Base-by-base conservation (phyloP, 768 basidiomycete species). In the Leccinum subgranulosum region DNA sequence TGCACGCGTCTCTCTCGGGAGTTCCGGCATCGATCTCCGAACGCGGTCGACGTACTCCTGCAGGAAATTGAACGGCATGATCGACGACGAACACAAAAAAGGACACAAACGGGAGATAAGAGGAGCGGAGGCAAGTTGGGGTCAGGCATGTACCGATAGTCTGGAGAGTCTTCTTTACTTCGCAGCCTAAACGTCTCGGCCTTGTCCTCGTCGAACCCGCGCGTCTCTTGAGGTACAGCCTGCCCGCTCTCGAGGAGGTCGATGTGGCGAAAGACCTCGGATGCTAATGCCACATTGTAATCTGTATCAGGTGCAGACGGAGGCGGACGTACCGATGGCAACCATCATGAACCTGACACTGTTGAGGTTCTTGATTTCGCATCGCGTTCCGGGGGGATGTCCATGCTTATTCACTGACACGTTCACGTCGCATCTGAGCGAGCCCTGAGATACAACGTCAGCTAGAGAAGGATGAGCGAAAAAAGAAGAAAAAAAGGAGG, bases 111-210 rank as follows among this genome's bases (percentile, higher is more conserved):
- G 58, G 82, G 69, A 56, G 79, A 79, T 7, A 90, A 66, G 31
- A 83, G 66, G 6, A 98, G 74, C 0, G 86, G 82, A 1, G 94
- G 93, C 1, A 98, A 74, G 69, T 98, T 98, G 0, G 93, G 87
- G 69, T 99, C 97, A 0, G 97, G 97, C 92, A 99, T 96, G 75
- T 98, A 98, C 17, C 91, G 83, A 70, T 98, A 99, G 70, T 99
- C 97, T 1, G 91, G 93, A 0, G 94, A 88, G 63, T 94, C 90
- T 65, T 97, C 97, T 73, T 99, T 98, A 48, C 84, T 86, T 43
- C 97, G 81, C 43, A 98, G 73, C 31, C 78, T 81, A 73, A 85
- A 94, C 1, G 97, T 98, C 68, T 89, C 82, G 31, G 87, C 87
- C 3, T 79, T 84, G 57, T 85, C 75, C 65, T 94, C 91, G 70